Conservation (phyloP, 2,329 filamentous ascomycete species). For the Botrytis byssoidea region DNA sequence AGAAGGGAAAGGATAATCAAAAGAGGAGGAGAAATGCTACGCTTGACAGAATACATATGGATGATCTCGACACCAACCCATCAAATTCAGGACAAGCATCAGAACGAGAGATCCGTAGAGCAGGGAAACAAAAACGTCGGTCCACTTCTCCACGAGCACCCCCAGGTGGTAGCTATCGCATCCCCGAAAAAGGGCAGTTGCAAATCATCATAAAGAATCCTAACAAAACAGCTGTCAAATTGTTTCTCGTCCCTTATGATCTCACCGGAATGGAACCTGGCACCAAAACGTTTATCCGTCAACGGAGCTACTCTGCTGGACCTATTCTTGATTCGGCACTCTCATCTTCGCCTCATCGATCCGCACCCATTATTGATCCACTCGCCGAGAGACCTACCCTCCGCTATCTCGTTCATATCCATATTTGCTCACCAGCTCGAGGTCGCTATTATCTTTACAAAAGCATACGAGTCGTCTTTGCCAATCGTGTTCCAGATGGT, state of each 20-base stretch:
- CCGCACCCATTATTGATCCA: neutral
- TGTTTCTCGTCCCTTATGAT: constrained; percentile 93
- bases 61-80: constrained; percentile 32
- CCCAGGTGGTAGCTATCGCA: constrained; percentile 86
- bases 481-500: constrained; percentile 91
- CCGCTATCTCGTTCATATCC: constrained; percentile 86
- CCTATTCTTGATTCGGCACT: constrained; percentile 66
- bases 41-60: constrained; percentile 24
- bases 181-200: constrained; percentile 88
- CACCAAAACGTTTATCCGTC: constrained; percentile 93
- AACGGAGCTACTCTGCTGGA: constrained; percentile 87
- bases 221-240: constrained; percentile 95
- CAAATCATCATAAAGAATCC: constrained; percentile 98
- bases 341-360: constrained; percentile 29
- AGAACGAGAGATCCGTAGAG: constrained; percentile 45
- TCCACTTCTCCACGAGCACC: constrained; percentile 64
- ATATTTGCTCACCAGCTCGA: constrained; percentile 84
- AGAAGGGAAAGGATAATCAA: constrained; percentile 45
- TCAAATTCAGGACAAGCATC: constrained; percentile 25
- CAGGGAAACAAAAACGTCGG: constrained; percentile 59
- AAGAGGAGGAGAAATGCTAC: constrained; percentile 39
- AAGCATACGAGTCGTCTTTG: constrained; percentile 90
- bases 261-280: constrained; percentile 88
- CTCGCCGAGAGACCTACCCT: constrained; percentile 66
- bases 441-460: constrained; percentile 90